A percentile compares a stretch with the other conserved stretches of the same genome.
phyloP scores from a whole-genome alignment of 2,329 filamentous ascomycete genomes.

The Ophiostoma perfectum region DNA sequence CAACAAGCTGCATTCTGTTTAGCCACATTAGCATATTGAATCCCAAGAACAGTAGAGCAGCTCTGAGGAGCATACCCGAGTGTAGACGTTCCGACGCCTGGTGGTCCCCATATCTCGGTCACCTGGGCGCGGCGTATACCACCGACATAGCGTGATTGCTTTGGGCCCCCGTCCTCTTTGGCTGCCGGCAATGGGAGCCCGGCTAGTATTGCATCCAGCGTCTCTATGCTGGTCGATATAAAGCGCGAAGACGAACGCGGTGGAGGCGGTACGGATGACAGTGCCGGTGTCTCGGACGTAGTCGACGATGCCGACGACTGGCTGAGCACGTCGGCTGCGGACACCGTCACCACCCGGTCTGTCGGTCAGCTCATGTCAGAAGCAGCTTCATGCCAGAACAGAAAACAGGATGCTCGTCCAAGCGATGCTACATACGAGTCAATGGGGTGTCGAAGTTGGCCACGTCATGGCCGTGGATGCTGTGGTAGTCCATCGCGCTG shows the following conservation, averaged over 20 bases:
- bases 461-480: slow-evolving; percentile 54
- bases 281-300: background rate
- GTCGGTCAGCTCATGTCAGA: background rate
- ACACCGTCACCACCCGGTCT: slow-evolving; percentile 74
- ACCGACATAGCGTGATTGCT: slow-evolving; percentile 30
- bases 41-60: too few relatives aligned
- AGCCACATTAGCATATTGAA: too few relatives aligned
- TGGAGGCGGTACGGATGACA: background rate
- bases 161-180: slow-evolving; percentile 7
- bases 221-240: slow-evolving; percentile 51
- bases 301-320: slow-evolving; percentile 20
- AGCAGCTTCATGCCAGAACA: background rate
- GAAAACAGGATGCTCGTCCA: background rate
- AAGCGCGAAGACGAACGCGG: slow-evolving; percentile 32
- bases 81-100: slow-evolving; percentile 78
- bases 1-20: slow-evolving; percentile 50
- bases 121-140: slow-evolving; percentile 72
- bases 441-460: slow-evolving; percentile 54
- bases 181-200: slow-evolving; percentile 26
- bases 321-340: slow-evolving; percentile 54
- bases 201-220: slow-evolving; percentile 48
- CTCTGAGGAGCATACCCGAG: slow-evolving; percentile 57
- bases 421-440: slow-evolving; percentile 41
- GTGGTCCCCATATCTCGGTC: slow-evolving; percentile 82
- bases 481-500: slow-evolving; percentile 50